phyloP scores from a whole-genome alignment of 2,329 filamentous ascomycete species.

The Pyrenophora seminiperda region DNA sequence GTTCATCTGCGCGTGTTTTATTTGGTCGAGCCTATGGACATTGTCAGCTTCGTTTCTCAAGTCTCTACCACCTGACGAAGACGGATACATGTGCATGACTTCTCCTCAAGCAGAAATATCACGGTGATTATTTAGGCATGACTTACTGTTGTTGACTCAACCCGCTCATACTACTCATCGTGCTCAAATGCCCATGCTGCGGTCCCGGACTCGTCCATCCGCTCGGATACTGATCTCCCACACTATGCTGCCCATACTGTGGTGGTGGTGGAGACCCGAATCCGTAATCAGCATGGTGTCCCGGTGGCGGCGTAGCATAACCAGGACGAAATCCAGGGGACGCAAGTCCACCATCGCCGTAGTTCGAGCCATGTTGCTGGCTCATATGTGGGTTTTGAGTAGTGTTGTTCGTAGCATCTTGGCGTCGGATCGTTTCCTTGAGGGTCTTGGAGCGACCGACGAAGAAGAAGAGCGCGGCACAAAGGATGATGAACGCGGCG shows the following conservation, averaged over 20 bases:
- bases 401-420: conserved; percentile 2
- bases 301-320: conserved; percentile 12
- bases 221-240: conserved; percentile 28
- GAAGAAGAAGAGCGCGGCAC: conserved; percentile 68
- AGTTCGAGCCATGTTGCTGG: conserved; percentile 5
- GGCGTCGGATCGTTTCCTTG: conserved; percentile 29
- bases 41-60: neutral
- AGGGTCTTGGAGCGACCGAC: conserved; percentile 57
- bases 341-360: conserved; percentile 12
- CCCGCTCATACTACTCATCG: conserved; percentile 24
- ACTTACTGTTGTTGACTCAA: conserved; percentile 36
- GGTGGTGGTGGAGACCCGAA: conserved; percentile 24
- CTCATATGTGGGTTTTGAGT: conserved; percentile 2
- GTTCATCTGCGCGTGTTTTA: conserved; percentile 24
- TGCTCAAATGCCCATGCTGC: conserved; percentile 26
- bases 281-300: conserved; percentile 21
- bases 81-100: too few species aligned
- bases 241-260: conserved; percentile 33
- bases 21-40: conserved; percentile 25
- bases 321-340: conserved; percentile 11
- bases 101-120: too few species aligned
- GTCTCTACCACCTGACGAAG: neutral
- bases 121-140: neutral
- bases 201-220: conserved; percentile 28
- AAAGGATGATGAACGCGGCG: conserved; percentile 63